Evolutionary conservation across 2,329 filamentous ascomycete genomes (phyloP).

Genomic region (Nigrospora oryzae): DNA sequence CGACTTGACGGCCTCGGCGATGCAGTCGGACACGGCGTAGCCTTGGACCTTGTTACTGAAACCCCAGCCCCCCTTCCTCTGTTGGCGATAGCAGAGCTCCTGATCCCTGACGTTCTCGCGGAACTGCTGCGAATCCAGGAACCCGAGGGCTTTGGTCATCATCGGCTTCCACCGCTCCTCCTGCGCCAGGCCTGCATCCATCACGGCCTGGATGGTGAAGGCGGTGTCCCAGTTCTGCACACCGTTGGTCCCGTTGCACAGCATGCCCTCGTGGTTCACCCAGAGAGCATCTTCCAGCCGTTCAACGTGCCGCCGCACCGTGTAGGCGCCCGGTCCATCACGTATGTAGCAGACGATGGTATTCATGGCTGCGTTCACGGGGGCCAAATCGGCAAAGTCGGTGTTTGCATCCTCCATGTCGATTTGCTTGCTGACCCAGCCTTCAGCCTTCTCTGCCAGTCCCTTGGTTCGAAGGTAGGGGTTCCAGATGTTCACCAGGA

Average conservation of each 20-base stretch:
- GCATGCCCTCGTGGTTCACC: slow-evolving; percentile 87
- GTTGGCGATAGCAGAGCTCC: slow-evolving; percentile 77
- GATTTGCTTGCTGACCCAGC: slow-evolving; percentile 74
- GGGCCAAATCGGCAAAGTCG: slow-evolving; percentile 75
- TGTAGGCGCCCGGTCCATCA: slow-evolving; percentile 67
- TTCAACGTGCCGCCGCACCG: slow-evolving; percentile 70
- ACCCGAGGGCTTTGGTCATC: slow-evolving; percentile 73
- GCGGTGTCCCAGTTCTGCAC: slow-evolving; percentile 96
- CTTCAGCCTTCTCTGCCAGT: slow-evolving; percentile 65
- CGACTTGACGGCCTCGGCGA: slow-evolving; percentile 81
- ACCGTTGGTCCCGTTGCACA: slow-evolving; percentile 95
- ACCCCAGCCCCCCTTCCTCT: slow-evolving; percentile 87
- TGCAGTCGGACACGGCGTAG: slow-evolving; percentile 92
- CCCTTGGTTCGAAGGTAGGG: slow-evolving; percentile 63
- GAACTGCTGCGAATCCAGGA: slow-evolving; percentile 87
- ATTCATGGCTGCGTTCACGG: slow-evolving; percentile 88
- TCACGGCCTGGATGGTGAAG: slow-evolving; percentile 76
- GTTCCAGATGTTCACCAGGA: slow-evolving; percentile 71
- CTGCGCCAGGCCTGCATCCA: slow-evolving; percentile 70
- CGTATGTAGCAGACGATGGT: slow-evolving; percentile 77
- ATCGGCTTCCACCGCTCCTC: slow-evolving; percentile 74
- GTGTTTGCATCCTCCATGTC: slow-evolving; percentile 92
- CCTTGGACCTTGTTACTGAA: slow-evolving; percentile 91
- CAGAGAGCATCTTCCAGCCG: slow-evolving; percentile 81
- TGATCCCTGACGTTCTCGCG: slow-evolving; percentile 73